Percentiles rank a stretch among this genome's conserved stretches.
Conservation (phyloP, 805 yeast species). For the Starmerella vaccinii region DNA sequence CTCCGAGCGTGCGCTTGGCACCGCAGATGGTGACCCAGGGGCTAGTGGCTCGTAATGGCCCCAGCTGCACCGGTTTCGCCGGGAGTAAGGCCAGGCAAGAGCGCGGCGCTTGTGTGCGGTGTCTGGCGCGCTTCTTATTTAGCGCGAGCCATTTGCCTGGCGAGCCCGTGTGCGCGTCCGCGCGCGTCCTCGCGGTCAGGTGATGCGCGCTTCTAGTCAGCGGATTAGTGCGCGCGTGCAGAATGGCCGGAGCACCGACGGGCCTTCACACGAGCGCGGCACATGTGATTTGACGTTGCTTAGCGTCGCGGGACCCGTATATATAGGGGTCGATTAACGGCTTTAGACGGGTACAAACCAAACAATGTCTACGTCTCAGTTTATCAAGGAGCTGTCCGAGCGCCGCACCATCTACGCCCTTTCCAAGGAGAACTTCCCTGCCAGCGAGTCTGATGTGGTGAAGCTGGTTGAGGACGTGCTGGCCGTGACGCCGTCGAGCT, state of each 20-base stretch:
- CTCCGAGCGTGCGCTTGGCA: no score
- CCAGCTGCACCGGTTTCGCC: no score
- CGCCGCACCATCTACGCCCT: constrained; percentile 44
- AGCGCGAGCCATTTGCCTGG: no score
- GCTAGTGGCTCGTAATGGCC: no score
- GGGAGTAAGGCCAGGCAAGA: no score
- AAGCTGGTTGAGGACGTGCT: constrained; percentile 37
- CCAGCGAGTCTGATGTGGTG: constrained; percentile 36
- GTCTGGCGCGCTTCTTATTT: no score
- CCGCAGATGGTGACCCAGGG: no score
- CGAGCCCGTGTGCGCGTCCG: no score
- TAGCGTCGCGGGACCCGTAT: background rate
- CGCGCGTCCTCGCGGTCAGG: no score
- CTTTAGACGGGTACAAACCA: background rate
- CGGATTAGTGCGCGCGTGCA: no score
- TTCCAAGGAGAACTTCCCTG: constrained; percentile 37
- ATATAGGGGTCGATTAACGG: background rate
- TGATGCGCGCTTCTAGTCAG: no score
- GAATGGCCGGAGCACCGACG: background rate
- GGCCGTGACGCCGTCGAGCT: constrained; percentile 42
- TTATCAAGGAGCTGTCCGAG: constrained; percentile 25
- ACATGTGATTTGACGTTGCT: constrained; percentile 2
- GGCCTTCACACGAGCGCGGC: background rate
- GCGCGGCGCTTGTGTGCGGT: no score
- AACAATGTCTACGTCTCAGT: constrained; percentile 9